Evolutionary conservation across 306 rosid genomes (phyloP).

Genomic region (Geum urbanum): DNA sequence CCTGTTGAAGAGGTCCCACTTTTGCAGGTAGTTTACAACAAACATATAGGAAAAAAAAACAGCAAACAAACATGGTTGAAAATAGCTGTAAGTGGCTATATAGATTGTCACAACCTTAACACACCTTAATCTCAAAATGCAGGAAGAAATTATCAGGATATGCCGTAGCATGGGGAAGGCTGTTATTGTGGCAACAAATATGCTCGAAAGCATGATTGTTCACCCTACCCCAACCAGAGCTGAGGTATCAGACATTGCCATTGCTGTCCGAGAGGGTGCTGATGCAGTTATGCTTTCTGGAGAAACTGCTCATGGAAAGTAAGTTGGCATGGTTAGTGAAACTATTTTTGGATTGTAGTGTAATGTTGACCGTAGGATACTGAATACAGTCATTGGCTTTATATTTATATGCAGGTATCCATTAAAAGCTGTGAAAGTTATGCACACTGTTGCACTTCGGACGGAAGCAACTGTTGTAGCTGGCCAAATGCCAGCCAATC

Average conservation of each 20-base stretch:
- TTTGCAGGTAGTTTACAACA: constrained; percentile 40
- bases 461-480: constrained; percentile 82
- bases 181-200: constrained; percentile 95
- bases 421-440: constrained; percentile 86
- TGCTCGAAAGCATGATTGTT: constrained; percentile 99
- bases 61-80: background rate
- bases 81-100: constrained; percentile 5
- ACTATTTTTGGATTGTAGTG: constrained; percentile 12
- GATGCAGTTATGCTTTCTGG: constrained; percentile 96
- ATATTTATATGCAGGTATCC: constrained; percentile 56
- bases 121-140: constrained; percentile 10
- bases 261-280: constrained; percentile 98
- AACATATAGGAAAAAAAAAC: background rate
- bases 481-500: constrained; percentile 73
- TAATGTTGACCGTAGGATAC: background rate
- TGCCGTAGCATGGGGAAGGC: constrained; percentile 99
- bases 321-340: constrained; percentile 28
- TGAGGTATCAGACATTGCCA: constrained; percentile 95
- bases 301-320: constrained; percentile 99
- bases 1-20: constrained; percentile 68
- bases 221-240: constrained; percentile 99
- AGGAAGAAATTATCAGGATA: constrained; percentile 89
- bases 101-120: constrained; percentile 16
- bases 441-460: constrained; percentile 95
- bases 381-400: constrained; percentile 14